Percentiles rank a stretch among this genome's conserved stretches.
Evolutionary conservation across 345 rosid species (phyloP).

Genomic region (Aurinia saxatilis): DNA sequence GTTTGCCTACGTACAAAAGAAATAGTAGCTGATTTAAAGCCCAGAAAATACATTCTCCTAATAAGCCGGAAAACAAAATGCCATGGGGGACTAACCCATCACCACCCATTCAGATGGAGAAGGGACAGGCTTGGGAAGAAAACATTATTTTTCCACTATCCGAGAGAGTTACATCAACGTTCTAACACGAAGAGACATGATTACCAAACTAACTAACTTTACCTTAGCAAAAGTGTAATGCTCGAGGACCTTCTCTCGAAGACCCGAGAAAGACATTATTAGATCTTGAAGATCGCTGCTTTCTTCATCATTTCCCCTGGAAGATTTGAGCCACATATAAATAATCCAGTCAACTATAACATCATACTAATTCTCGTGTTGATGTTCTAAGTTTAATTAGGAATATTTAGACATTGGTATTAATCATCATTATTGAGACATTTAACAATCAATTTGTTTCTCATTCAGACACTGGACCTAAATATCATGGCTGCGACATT

Average conservation of each 20-base stretch:
- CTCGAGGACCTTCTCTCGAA: slow-evolving; percentile 84
- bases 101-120: too few species aligned
- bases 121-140: background rate
- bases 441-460: too few species aligned
- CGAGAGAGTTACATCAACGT: background rate
- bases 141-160: background rate
- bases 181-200: background rate
- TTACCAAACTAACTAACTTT: background rate
- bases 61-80: too few species aligned
- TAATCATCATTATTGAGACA: too few species aligned
- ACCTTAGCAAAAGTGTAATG: slow-evolving; percentile 96
- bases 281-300: slow-evolving; percentile 71
- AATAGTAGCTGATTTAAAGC: too few species aligned
- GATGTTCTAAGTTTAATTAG: background rate
- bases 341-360: background rate
- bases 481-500: too few species aligned
- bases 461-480: too few species aligned
- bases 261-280: slow-evolving; percentile 62
- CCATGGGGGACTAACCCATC: too few species aligned
- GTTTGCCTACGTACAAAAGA: slow-evolving; percentile 50
- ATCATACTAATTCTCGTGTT: background rate
- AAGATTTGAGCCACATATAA: too few species aligned
- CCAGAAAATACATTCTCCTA: too few species aligned
- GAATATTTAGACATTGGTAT: background rate
- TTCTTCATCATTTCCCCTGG: slow-evolving; percentile 64